Evolutionary conservation across 306 rosid genomes (phyloP), one percentile per base, ranked within the genome.

Genomic region (Acacia melanoxylon): DNA sequence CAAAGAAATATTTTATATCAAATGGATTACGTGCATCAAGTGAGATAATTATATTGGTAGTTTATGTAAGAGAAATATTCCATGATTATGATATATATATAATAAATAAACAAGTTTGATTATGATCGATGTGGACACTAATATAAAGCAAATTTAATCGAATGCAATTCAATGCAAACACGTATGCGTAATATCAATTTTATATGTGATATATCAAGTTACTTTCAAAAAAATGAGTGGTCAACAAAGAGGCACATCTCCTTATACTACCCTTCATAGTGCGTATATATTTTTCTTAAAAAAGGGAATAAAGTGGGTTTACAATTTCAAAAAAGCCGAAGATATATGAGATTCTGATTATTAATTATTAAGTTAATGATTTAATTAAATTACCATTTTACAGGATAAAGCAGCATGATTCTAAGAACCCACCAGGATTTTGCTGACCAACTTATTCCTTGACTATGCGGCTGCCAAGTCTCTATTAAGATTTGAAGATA

Each of bases 381-480:
- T 69, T 54, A 15, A 44, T 61, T 45, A 51, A 68, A 75, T 76
- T 79, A 81, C 71, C 54, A 66, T 42, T 83, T 85, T 81, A 16
- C 7, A 8, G 46, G 71, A 40, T 56, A 72, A 68, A 86, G 79
- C 44, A 58, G 79, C 44, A 49, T 31, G 87, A 88, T 79, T 80
- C 84, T 66, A 35, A 81, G 81, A 87, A 86, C 78, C 90, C 85
- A 83, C 70, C 49, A 68, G 49, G 78, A 71, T 76, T 84, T 74
- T 85, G 80, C 77, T 82, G 80, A 86, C 84, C 78, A 78, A 49
- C 68, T 86, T 87, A 90, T 92, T 92, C 90, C 89, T 75, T 61
- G 74, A 77, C 82, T 70, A 16, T 66, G 71, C 24, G 71, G 71
- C 17, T 66, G 71, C 24, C 69, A 15, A 27, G 41, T 31, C 69